Percentiles rank a stretch among this genome's conserved stretches.
These are phyloP conservation scores for Dothiorella sarmentorum DNA, from an alignment of 2,329 filamentous ascomycete genomes.

Conservation along the genomic window DNA sequence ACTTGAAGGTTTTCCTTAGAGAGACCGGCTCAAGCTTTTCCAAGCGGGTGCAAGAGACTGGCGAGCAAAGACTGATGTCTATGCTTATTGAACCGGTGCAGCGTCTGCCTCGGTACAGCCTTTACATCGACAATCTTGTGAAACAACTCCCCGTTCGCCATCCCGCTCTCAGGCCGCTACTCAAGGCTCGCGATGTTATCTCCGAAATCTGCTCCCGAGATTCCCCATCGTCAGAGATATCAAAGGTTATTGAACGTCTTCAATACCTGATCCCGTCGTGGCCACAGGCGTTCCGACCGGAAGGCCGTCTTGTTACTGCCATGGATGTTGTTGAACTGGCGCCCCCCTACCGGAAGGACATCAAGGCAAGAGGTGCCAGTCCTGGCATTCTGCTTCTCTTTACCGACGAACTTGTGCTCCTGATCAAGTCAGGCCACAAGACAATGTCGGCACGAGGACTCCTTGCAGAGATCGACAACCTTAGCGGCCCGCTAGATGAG, in stretches of 20 bases:
- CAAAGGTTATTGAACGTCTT: conserved; percentile 69
- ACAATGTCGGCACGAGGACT: conserved; percentile 71
- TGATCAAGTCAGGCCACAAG: conserved; percentile 65
- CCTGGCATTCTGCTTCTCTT: conserved; percentile 78
- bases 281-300: conserved; percentile 67
- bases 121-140: conserved; percentile 94
- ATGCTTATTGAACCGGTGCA: conserved; percentile 95
- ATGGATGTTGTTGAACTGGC: conserved; percentile 75
- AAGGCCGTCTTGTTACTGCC: conserved; percentile 75
- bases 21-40: conserved; percentile 79
- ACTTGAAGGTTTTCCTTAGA: conserved; percentile 73
- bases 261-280: conserved; percentile 74
- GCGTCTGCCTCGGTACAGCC: conserved; percentile 85
- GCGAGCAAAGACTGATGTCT: conserved; percentile 87
- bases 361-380: conserved; percentile 37
- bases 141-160: conserved; percentile 81
- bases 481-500: conserved; percentile 49
- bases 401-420: conserved; percentile 72
- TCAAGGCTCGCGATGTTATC: conserved; percentile 88
- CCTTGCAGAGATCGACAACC: conserved; percentile 80
- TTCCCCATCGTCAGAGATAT: conserved; percentile 64
- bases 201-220: conserved; percentile 96
- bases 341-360: conserved; percentile 62
- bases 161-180: conserved; percentile 74
- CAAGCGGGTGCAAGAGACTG: conserved; percentile 73